Base-by-base conservation (phyloP, 2,329 filamentous ascomycete genomes). In the Plectosphaerella plurivora region DNA sequence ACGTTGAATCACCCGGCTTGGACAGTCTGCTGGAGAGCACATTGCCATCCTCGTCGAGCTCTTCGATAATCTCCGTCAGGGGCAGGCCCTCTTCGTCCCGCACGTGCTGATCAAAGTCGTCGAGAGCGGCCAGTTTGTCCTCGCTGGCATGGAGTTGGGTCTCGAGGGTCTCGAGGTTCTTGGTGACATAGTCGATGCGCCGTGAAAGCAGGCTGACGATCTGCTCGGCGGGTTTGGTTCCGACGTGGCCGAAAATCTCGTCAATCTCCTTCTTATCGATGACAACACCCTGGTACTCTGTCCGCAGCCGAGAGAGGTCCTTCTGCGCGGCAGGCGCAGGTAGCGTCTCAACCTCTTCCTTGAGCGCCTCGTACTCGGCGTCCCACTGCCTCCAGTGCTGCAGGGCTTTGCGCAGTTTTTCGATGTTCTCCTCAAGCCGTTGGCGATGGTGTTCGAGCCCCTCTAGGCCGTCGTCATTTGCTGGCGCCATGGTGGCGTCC, bases 351-450 rank as follows among this genome's bases (percentile, higher is more conserved):
- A 97, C 81, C 62, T 95, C 90, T 66, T 95, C 90, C 65, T 89
- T 91, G 56, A 97, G 78, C 22, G 86, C 83, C 65, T 96, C 90
- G 68, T 97, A 97, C 67, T 97, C 93, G 47, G 88, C 84, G 66
- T 96, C 92, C 82, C 89, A 95, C 51, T 86, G 86, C 58, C 89
- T 88, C 93, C 93, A 99, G 72, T 96, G 87, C 56, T 85, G 84
- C 50, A 97, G 78, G 7, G 88, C 86, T 62, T 87, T 83, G 51
- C 83, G 83, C 18, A 97, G 80, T 65, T 90, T 84, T 48, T 78
- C 73, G 46, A 96, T 80, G 58, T 87, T 91, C 37, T 84, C 80
- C 68, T 96, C 89, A 8, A 97, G 84, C 55, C 85, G 79, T 59
- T 81, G 74, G 15, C 89, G 82, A 63, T 93, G 89, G 55, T 81